Evolutionary conservation across 2,329 filamentous ascomycete genomes (phyloP).

Genomic region (Teratosphaeria epicoccoides): DNA sequence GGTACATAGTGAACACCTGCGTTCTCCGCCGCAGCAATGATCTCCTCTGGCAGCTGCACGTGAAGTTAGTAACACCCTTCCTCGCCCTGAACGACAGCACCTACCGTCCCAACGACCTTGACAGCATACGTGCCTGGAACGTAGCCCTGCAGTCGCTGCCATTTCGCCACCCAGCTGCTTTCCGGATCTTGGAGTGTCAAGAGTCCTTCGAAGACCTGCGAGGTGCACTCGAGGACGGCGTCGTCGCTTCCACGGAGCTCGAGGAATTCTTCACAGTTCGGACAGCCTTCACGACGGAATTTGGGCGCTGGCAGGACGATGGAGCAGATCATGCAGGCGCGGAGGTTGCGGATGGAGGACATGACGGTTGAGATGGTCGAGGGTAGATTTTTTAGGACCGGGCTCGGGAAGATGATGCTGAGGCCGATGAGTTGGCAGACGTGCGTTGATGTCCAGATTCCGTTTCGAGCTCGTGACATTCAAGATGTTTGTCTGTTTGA

Average conservation of each 20-base stretch:
- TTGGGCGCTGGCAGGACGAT: constrained; percentile 74
- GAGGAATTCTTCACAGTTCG: constrained; percentile 92
- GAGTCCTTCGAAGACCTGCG: constrained; percentile 87
- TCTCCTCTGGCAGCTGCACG: constrained; percentile 45
- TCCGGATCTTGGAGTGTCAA: constrained; percentile 75
- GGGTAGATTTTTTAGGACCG: neutral
- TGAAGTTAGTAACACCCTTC: constrained; percentile 5
- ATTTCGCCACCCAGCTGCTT: constrained; percentile 89
- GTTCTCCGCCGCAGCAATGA: constrained; percentile 45
- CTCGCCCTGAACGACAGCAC: constrained; percentile 15
- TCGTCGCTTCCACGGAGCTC: constrained; percentile 64
- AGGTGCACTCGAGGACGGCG: constrained; percentile 83
- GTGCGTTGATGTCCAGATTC: neutral
- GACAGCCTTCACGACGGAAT: constrained; percentile 80
- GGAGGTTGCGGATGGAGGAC: constrained; percentile 63
- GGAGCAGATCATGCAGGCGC: constrained; percentile 98
- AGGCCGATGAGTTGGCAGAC: no score
- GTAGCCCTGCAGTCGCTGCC: constrained; percentile 84
- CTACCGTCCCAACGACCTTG: constrained; percentile 74
- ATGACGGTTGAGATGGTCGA: constrained; percentile 7
- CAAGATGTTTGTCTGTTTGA: neutral
- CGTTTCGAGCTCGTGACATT: neutral
- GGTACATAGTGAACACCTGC: constrained; percentile 53
- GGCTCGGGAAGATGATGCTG: no score
- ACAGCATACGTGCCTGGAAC: constrained; percentile 84